phyloP scores from a whole-genome alignment of 2,329 filamentous ascomycete genomes.

The Aspergillus sp. region DNA sequence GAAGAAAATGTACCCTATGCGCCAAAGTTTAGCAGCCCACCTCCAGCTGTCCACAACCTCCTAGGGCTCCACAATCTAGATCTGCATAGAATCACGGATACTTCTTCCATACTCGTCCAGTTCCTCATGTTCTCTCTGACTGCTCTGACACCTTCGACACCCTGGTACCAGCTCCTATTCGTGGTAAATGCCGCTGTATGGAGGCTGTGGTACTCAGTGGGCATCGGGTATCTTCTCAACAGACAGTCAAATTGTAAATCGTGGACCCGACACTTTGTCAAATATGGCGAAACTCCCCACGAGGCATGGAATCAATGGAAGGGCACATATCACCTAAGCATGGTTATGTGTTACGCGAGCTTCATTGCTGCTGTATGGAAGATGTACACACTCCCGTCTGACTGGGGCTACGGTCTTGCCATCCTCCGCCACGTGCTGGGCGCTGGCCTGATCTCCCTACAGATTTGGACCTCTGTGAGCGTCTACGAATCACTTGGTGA shows the following conservation, averaged over 20 bases:
- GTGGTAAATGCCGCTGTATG: conserved; percentile 76
- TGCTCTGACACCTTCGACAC: conserved; percentile 73
- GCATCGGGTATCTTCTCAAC: conserved; percentile 80
- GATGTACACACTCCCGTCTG: conserved; percentile 82
- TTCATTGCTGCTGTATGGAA: conserved; percentile 94
- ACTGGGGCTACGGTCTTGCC: conserved; percentile 85
- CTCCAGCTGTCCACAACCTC: conserved; percentile 75
- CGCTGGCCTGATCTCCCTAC: conserved; percentile 74
- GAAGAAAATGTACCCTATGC: conserved; percentile 39
- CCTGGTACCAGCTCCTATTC: conserved; percentile 74
- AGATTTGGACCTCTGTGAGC: conserved; percentile 88
- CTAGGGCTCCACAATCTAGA: conserved; percentile 83
- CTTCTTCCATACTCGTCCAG: conserved; percentile 73
- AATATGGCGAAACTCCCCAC: conserved; percentile 84
- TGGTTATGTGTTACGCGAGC: conserved; percentile 83
- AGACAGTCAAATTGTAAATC: conserved; percentile 85
- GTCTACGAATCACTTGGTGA: conserved; percentile 95
- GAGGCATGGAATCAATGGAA: conserved; percentile 99
- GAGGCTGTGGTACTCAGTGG: conserved; percentile 89
- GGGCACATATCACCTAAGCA: conserved; percentile 88
- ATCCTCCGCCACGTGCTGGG: conserved; percentile 86
- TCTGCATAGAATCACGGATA: conserved; percentile 82
- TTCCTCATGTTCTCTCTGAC: conserved; percentile 74
- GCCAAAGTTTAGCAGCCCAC: conserved; percentile 50
- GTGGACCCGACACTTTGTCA: conserved; percentile 97